Evolutionary conservation across 108 stramenopile genomes (phyloP), one percentile per base, ranked within the genome.

Genomic region (Licmophora abbreviata): DNA sequence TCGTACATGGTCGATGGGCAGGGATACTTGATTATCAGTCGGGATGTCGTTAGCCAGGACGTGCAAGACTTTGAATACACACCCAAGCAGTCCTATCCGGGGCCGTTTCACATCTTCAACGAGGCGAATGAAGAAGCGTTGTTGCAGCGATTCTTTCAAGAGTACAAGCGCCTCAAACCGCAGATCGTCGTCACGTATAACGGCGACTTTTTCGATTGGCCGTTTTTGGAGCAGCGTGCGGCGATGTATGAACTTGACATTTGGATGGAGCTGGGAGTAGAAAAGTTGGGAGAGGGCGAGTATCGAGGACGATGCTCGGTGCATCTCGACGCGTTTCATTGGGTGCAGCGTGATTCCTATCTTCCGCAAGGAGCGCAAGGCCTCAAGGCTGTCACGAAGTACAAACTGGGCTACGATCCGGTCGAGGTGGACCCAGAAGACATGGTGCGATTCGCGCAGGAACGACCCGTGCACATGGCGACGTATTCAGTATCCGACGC

Each of bases 181-280:
- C 96, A 99, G 73, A 85, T 99, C 64, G 92, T 95, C 37, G 96
- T 97, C 29, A 99, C 98, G 14, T 99, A 97, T 61, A 99, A 99
- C 79, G 98, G 98, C n/a, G 98, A 99, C 72, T 95, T 72, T 52
- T 99, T 99, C 69, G 98, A 99, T 67, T 99, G 95, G 95, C 98
- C 98, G 0, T 99, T 94, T 69, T 51, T 99, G 27, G 90, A 95
- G 41, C 61, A 50, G 26, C 63, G 98, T 29, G 86, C 92, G 6
- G 69, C 84, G 34, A 49, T 46, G 14, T 73, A 95, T 58, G 94
- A 92, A n/a, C 68, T 99, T 58, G 86, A 94, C 61, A 56, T 99
- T 56, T 63, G 76, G 42, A 64, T 61, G 24, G 90, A 95, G 62
- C 49, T 94, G 26, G 97, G 97, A 14, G 83, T 99, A 10, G 61